These are phyloP conservation scores for Saccharum spontaneum DNA, from an alignment of 176 grass and related monocot genomes.

Conservation along the genomic window DNA sequence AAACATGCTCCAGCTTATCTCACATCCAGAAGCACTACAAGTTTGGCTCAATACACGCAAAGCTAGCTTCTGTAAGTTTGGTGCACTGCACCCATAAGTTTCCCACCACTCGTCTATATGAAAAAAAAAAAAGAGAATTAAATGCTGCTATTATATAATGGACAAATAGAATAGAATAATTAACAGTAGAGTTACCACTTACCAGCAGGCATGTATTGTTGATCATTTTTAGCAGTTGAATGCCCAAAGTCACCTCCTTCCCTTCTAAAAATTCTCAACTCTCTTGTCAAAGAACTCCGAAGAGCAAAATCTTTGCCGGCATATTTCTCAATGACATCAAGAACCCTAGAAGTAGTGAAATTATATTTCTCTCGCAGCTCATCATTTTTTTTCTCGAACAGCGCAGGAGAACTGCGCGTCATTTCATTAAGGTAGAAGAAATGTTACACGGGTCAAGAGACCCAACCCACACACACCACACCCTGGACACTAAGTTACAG, in stretches of 20 bases:
- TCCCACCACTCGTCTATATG: slow-evolving; percentile 1
- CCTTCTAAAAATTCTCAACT: background rate
- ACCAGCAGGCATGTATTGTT: background rate
- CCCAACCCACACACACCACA: too few relatives aligned
- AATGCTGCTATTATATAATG: background rate
- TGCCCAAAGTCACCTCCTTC: background rate
- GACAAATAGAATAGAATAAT: background rate
- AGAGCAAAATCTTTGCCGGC: background rate
- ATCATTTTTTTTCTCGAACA: too few relatives aligned
- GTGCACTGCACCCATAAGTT: background rate
- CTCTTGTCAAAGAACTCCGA: background rate
- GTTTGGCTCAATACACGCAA: background rate
- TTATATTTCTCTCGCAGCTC: background rate
- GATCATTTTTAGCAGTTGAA: background rate
- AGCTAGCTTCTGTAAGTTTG: slow-evolving; percentile 15
- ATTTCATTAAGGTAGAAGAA: too few relatives aligned
- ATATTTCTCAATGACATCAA: slow-evolving; percentile 12
- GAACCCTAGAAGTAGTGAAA: background rate
- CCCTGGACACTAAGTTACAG: too few relatives aligned
- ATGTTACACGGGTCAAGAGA: too few relatives aligned
- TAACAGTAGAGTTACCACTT: background rate
- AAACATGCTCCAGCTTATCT: background rate
- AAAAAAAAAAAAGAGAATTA: background rate
- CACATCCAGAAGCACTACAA: background rate
- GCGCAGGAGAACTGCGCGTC: too few relatives aligned